phyloP scores from a whole-genome alignment of 2,329 filamentous ascomycete species.

The Teratosphaeriaceae sp. region DNA sequence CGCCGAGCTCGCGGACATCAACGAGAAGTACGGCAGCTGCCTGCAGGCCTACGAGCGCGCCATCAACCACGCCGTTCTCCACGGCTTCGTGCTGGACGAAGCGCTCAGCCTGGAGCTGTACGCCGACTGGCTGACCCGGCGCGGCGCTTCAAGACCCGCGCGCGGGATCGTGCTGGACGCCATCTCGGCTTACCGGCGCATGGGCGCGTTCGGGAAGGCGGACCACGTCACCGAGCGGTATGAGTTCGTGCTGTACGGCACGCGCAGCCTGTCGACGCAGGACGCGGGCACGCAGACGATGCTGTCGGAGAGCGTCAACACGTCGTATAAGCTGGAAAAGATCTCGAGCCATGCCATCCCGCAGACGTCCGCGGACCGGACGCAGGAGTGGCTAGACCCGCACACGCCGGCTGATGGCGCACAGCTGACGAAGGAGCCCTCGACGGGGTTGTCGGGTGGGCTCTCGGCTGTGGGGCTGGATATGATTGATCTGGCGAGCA shows the following conservation, averaged over 20 bases:
- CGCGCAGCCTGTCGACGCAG: conserved; percentile 51
- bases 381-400: conserved; percentile 44
- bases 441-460: conserved; percentile 44
- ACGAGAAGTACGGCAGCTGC: conserved; percentile 41
- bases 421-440: conserved; percentile 23
- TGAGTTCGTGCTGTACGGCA: conserved; percentile 58
- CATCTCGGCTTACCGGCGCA: conserved; percentile 59
- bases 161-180: conserved; percentile 62
- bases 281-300: conserved; percentile 67
- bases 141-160: conserved; percentile 60
- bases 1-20: conserved; percentile 58
- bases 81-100: conserved; percentile 63
- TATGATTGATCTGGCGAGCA: conserved; percentile 75
- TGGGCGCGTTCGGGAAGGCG: conserved; percentile 64
- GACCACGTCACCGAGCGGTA: conserved; percentile 62
- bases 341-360: conserved; percentile 35
- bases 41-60: conserved; percentile 62
- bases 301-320: conserved; percentile 41
- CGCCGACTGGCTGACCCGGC: conserved; percentile 62
- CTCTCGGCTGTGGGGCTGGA: conserved; percentile 63
- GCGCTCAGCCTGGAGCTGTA: conserved; percentile 68
- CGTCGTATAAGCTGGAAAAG: conserved; percentile 35
- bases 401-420: conserved; percentile 20
- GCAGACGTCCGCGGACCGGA: conserved; percentile 39
- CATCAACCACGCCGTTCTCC: conserved; percentile 63